phyloP scores from a whole-genome alignment of 805 yeast genomes.

The Geotrichum ghanense region DNA sequence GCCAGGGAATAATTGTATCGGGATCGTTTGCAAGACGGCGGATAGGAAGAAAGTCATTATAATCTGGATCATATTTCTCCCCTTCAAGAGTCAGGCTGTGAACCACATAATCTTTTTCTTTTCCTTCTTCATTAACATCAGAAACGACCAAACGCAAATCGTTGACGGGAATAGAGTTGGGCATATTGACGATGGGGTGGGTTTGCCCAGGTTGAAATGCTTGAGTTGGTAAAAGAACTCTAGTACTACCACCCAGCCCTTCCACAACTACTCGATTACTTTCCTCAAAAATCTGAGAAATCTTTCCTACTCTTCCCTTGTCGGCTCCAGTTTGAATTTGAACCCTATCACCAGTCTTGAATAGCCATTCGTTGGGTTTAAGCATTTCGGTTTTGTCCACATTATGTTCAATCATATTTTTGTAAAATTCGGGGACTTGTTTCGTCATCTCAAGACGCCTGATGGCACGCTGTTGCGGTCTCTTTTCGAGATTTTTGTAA shows the following conservation, averaged over 20 bases:
- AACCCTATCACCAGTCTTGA: slow-evolving; percentile 67
- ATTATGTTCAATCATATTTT: slow-evolving; percentile 12
- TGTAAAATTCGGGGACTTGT: slow-evolving; percentile 15
- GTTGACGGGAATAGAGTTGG: slow-evolving; percentile 45
- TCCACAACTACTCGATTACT: slow-evolving; percentile 54
- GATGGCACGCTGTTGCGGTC: neutral
- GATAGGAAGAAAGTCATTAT: slow-evolving; percentile 62
- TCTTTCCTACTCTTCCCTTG: slow-evolving; percentile 63
- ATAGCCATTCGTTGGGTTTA: slow-evolving; percentile 44
- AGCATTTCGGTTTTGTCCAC: slow-evolving; percentile 30
- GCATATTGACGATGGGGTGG: slow-evolving; percentile 61
- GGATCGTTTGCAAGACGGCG: slow-evolving; percentile 65
- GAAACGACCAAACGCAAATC: slow-evolving; percentile 71
- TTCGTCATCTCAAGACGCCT: slow-evolving; percentile 6
- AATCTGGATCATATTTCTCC: slow-evolving; percentile 59
- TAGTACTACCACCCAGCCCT: slow-evolving; percentile 55
- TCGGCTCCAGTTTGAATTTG: slow-evolving; percentile 57
- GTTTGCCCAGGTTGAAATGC: slow-evolving; percentile 64
- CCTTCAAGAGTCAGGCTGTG: slow-evolving; percentile 60
- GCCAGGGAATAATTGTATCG: slow-evolving; percentile 79
- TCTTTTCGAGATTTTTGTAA: neutral
- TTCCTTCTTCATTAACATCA: slow-evolving; percentile 52
- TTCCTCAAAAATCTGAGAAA: slow-evolving; percentile 46
- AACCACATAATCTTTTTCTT: slow-evolving; percentile 62
- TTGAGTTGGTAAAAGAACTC: slow-evolving; percentile 56